Conservation (phyloP, 352 stramenopile species). For the Phytophthora multivora region DNA sequence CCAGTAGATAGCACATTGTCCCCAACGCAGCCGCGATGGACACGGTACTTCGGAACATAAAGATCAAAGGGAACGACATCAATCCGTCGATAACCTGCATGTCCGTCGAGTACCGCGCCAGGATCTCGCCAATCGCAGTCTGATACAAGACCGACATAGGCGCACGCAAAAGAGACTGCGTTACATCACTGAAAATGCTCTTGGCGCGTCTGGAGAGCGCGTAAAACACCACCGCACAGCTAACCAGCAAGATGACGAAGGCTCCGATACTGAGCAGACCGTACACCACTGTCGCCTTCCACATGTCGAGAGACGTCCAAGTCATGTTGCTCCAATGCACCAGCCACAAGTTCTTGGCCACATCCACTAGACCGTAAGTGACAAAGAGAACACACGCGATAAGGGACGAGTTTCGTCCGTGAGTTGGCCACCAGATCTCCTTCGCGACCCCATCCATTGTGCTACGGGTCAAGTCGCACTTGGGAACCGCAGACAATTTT, state of each 20-base stretch:
- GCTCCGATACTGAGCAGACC: constrained; percentile 30
- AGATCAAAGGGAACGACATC: constrained; percentile 35
- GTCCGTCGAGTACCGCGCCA: constrained; percentile 40
- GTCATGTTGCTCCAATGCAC: constrained; percentile 44
- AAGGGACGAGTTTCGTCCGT: constrained; percentile 15
- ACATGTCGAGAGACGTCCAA: constrained; percentile 30
- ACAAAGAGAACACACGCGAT: constrained; percentile 23
- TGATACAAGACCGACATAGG: constrained; percentile 44
- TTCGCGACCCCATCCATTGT: constrained; percentile 26
- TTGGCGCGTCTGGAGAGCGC: constrained; percentile 29
- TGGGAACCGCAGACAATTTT: constrained; percentile 8
- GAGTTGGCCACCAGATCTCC: constrained; percentile 29
- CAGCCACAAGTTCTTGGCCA: constrained; percentile 44
- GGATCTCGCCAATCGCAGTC: constrained; percentile 44
- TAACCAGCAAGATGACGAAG: constrained; percentile 31
- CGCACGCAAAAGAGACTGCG: constrained; percentile 34
- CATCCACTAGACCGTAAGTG: constrained; percentile 28
- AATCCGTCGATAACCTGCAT: constrained; percentile 40
- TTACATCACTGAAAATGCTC: constrained; percentile 36
- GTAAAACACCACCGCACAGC: constrained; percentile 36
- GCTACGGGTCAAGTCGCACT: constrained; percentile 16
- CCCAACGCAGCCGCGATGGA: constrained; percentile 33
- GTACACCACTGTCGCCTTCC: constrained; percentile 34
- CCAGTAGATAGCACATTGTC: constrained; percentile 43
- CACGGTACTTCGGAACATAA: constrained; percentile 36